Evolutionary conservation across 441 rosid genomes (phyloP), one percentile per base, ranked within the genome.

Genomic region (Adansonia madagascariensis): DNA sequence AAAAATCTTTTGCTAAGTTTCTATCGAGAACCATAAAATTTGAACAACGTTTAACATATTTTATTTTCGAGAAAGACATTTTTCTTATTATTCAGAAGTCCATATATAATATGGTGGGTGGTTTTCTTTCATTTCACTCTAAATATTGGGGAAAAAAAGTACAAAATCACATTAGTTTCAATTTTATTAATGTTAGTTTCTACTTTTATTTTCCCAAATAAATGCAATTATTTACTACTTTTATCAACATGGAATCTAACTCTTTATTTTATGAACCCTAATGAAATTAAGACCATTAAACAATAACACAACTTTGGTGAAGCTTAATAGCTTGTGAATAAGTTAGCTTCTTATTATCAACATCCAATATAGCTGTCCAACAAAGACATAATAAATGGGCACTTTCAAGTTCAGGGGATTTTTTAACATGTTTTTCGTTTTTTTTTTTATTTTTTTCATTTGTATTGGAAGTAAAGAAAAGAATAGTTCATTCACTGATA

Each of bases 401-500:
- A 62, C 60, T 70, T n/a, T 66, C 70, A 65, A 8, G 44, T 5
- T 27, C 43, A n/a, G 2, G 22, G 4, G 3, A 15, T 27, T 49
- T 12, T 35, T 22, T 17, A 47, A 27, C 71, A 63, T 75, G 62
- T 62, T 49, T 44, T 62, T 49, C 11, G 3, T 75, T 15, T 18
- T 11, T 1, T 4, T 20, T 57, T 57, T 60, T 24, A 3, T 59
- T 22, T 27, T 27, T 27, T n/a, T n/a, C 31, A 27, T 43, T 66
- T 43, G 53, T 18, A 41, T 18, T 14, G 20, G 0, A 59, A 59
- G 59, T 27, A 50, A 17, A 74, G 67, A 46, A 63, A 17, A 74
- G 15, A 60, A 63, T 44, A 61, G 35, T 75, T 24, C 70, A 76
- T 76, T 55, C 43, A 20, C 20, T 6, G 73, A 22, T 43, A 7